Evolutionary conservation across 1,139 yeast species (phyloP).

Genomic region (Eremothecium sinecaudum): DNA sequence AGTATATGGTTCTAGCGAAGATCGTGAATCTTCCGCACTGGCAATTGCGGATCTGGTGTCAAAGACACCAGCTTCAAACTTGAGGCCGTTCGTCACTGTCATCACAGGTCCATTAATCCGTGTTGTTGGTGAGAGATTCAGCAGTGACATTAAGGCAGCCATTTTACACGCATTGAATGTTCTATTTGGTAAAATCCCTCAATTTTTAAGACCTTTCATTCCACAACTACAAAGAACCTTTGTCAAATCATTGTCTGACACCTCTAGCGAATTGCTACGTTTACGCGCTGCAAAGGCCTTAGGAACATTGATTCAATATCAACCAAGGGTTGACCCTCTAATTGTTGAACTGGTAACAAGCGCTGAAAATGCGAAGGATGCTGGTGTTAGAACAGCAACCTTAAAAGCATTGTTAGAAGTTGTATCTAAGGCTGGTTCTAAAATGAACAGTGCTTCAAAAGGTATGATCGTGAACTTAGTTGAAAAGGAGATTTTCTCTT

Average conservation of each 20-base stretch:
- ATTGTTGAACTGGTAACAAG: constrained; percentile 76
- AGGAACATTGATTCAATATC: constrained; percentile 78
- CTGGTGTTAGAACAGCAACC: constrained; percentile 78
- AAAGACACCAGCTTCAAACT: constrained; percentile 70
- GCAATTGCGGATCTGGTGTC: constrained; percentile 85
- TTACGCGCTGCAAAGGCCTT: constrained; percentile 84
- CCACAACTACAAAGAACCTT: constrained; percentile 97
- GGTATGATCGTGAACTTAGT: constrained; percentile 61
- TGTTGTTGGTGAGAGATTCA: constrained; percentile 92
- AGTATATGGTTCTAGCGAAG: constrained; percentile 83
- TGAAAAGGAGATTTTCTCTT: constrained; percentile 56
- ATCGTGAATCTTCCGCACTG: constrained; percentile 76
- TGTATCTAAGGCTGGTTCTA: constrained; percentile 67
- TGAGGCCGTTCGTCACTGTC: constrained; percentile 83
- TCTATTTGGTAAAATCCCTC: constrained; percentile 75
- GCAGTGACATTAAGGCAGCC: constrained; percentile 85
- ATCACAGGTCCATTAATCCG: constrained; percentile 97
- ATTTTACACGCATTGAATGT: constrained; percentile 76
- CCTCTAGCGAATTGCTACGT: constrained; percentile 61
- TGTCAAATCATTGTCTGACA: constrained; percentile 81
- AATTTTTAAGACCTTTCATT: constrained; percentile 85
- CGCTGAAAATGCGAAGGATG: constrained; percentile 48
- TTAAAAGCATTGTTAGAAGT: constrained; percentile 79
- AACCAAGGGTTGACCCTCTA: constrained; percentile 89
- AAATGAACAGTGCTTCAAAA: constrained; percentile 68